Base-by-base conservation (phyloP, 257 asterid species). In the Solanum rostratum region DNA sequence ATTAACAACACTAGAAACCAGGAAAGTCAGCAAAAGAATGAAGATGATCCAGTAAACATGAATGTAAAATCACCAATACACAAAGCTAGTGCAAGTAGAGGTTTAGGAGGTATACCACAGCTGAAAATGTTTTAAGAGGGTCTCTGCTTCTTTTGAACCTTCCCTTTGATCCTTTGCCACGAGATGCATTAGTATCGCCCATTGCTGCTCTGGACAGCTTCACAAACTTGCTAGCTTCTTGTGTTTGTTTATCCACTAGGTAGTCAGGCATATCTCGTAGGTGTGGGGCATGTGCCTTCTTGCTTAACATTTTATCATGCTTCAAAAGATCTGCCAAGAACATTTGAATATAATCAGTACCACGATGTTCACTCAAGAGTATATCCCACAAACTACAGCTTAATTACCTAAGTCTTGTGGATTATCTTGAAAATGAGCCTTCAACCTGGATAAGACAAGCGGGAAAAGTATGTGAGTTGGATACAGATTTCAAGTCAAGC, bases 141-240 rank as follows among this genome's bases (percentile, higher is more conserved):
- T 94, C 93, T 89, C 92, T 93, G 76, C 93, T 92, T 88, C 85
- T 92, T 69, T 85, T 92, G 43, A 86, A 89, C 86, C 91, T 97
- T 62, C 99, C 95, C 85, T 90, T 92, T 37, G 88, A 83, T 45
- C 92, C 94, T 91, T 89, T 92, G 37, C 94, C 94, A 10, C 88
- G 92, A 59, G 59, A 85, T 80, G 93, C 45, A 53, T 85, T 89
- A 45, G 84, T 7, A 84, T 89, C 92, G 69, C 97, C 97, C 97
- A 95, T 97, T 88, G 99, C 99, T 84, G 97, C 98, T 89, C 99
- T 90, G 81, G 97, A 91, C 59, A 97, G 97, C 92, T 95, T 92
- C 54, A 97, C 93, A 74, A 97, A 92, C 93, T 94, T 95, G 94
- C 95, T 92, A 86, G 98, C 99, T 90, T 97, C 99, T 88, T 94